Evolutionary conservation across 306 rosid species (phyloP).

Genomic region (Pterocarpus santalinus): DNA sequence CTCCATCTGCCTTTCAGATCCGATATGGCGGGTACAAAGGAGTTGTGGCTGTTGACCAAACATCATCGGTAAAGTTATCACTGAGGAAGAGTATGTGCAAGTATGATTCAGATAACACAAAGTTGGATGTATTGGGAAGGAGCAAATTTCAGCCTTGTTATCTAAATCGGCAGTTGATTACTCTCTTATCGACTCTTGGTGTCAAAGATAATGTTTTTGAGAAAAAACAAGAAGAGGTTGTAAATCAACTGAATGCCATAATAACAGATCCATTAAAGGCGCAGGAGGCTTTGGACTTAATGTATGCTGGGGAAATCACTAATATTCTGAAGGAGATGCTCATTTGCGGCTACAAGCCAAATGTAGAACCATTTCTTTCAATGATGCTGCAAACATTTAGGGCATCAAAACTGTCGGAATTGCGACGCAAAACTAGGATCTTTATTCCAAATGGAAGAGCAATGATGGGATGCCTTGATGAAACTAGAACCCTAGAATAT

Average conservation of each 20-base stretch:
- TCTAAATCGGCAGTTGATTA: conserved; percentile 68
- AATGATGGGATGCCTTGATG: conserved; percentile 92
- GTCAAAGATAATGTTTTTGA: conserved; percentile 59
- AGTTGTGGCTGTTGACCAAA: conserved; percentile 86
- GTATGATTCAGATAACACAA: conserved; percentile 66
- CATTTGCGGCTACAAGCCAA: conserved; percentile 57
- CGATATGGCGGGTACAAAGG: conserved; percentile 91
- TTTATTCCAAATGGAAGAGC: conserved; percentile 77
- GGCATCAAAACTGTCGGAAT: conserved; percentile 72
- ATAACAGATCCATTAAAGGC: conserved; percentile 70
- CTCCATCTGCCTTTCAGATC: conserved; percentile 43
- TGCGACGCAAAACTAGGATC: conserved; percentile 73
- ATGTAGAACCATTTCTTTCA: conserved; percentile 77
- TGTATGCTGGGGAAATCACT: conserved; percentile 74
- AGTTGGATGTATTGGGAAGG: conserved; percentile 75
- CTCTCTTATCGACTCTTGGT: conserved; percentile 76
- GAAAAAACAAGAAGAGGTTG: conserved; percentile 62
- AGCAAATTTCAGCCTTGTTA: conserved; percentile 73
- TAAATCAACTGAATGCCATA: conserved; percentile 61
- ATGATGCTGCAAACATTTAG: conserved; percentile 82
- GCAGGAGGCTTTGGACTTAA: conserved; percentile 75
- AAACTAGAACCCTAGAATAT: conserved; percentile 75
- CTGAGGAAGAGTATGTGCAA: conserved; percentile 84
- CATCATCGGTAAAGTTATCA: conserved; percentile 70
- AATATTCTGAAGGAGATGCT: conserved; percentile 67